Percentiles rank a stretch among this genome's conserved stretches.
phyloP scores from a whole-genome alignment of 805 yeast species.

The Soucietia sequanensis region DNA sequence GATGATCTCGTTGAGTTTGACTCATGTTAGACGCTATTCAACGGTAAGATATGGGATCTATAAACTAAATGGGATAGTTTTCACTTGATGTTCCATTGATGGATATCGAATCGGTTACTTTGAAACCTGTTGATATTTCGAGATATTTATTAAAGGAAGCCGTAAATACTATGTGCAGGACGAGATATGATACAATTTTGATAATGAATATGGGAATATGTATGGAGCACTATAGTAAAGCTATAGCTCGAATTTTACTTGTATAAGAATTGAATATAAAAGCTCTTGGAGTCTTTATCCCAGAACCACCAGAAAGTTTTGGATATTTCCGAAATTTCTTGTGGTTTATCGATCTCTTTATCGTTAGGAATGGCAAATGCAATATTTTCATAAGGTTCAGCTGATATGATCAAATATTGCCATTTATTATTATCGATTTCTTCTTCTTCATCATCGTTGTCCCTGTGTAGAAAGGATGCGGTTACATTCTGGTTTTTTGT shows the following conservation, averaged over 20 bases:
- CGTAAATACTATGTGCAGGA: conserved; percentile 1
- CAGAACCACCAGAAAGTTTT: conserved; percentile 63
- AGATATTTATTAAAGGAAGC: no score
- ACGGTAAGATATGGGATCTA: no score
- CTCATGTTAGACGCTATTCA: no score
- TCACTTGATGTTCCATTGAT: no score
- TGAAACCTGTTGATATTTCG: no score
- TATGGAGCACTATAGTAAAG: no score
- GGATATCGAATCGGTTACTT: no score
- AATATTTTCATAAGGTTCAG: conserved; percentile 85
- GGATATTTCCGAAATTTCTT: conserved; percentile 21
- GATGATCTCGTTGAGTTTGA: conserved; percentile 4
- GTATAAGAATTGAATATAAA: conserved; percentile 70
- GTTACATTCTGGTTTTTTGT: conserved; percentile 37
- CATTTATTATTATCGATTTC: conserved; percentile 33
- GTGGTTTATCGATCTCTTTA: conserved; percentile 43
- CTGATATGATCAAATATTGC: conserved; percentile 79
- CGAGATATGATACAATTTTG: background rate
- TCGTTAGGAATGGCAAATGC: conserved; percentile 73
- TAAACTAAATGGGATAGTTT: no score
- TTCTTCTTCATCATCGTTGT: conserved; percentile 14
- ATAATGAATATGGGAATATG: background rate
- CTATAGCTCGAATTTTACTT: conserved; percentile 11
- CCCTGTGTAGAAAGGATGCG: conserved; percentile 23
- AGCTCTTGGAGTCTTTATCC: conserved; percentile 68